Evolutionary conservation across 805 yeast genomes (phyloP).

Genomic region (Starmerella sirachaensis): DNA sequence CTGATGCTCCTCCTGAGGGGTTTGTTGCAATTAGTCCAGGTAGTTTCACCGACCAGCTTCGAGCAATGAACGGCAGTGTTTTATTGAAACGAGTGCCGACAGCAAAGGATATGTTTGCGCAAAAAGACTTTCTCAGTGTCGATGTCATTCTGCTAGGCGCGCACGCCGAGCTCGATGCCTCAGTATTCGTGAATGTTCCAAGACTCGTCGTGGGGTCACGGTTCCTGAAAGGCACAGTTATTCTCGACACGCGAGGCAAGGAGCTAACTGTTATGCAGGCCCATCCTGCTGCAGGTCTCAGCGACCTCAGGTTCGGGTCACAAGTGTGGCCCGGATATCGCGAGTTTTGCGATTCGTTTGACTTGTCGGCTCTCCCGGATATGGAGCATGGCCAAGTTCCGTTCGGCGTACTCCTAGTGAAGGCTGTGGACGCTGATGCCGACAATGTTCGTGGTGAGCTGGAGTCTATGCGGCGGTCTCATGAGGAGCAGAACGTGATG

Average conservation of each 20-base stretch:
- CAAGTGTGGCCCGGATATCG: slow-evolving; percentile 60
- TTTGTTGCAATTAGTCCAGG: background rate
- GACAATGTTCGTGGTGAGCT: no score
- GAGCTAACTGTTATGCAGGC: slow-evolving; percentile 44
- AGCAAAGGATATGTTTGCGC: background rate
- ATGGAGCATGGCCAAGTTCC: slow-evolving; percentile 52
- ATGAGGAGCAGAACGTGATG: slow-evolving; percentile 38
- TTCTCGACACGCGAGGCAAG: background rate
- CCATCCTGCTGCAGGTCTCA: slow-evolving; percentile 41
- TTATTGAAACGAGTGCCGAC: no score
- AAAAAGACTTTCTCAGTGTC: background rate
- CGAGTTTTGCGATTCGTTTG: slow-evolving; percentile 39
- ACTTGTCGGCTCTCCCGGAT: slow-evolving; percentile 37
- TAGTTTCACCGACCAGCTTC: background rate
- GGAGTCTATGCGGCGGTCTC: slow-evolving; percentile 31
- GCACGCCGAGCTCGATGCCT: slow-evolving; percentile 23
- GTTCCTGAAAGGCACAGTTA: slow-evolving; percentile 2
- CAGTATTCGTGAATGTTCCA: no score
- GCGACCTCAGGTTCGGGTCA: slow-evolving; percentile 49
- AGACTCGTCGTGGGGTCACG: slow-evolving; percentile 2
- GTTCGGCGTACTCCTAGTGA: slow-evolving; percentile 47
- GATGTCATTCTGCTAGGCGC: background rate
- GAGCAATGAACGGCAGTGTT: background rate
- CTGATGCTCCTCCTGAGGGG: no score
- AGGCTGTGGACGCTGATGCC: slow-evolving; percentile 35